Conservation (phyloP, 257 asterid species). For the Jaltomata sinuosa region DNA sequence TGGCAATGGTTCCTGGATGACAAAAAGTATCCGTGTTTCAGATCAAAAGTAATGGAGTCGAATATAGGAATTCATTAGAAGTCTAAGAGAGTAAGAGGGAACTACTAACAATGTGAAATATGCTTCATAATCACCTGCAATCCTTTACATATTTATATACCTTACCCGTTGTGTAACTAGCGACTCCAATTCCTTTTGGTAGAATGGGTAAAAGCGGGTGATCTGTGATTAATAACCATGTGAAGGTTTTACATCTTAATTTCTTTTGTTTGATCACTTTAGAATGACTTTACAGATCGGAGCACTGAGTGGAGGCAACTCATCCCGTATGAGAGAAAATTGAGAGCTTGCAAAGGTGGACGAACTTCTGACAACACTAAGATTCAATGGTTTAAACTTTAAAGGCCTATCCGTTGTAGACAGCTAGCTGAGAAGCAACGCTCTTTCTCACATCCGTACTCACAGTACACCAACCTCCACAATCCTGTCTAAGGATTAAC, state of each 20-base stretch:
- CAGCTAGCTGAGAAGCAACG: not conserved
- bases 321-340: not conserved
- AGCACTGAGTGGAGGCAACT: not conserved
- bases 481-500: not conserved
- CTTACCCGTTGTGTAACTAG: not conserved
- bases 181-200: not conserved
- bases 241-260: not conserved
- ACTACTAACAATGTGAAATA: not conserved
- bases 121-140: not conserved
- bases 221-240: not conserved
- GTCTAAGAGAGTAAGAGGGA: not conserved
- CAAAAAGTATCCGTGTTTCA: not conserved
- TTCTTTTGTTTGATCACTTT: not conserved
- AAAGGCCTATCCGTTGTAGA: not conserved
- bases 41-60: not conserved
- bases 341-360: not conserved
- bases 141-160: not conserved
- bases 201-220: not conserved
- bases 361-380: not conserved
- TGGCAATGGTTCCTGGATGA: slow-evolving; percentile 18
- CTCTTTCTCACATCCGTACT: not conserved
- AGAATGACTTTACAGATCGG: not conserved
- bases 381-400: not conserved
- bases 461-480: not conserved
- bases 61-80: not conserved